Base-by-base conservation (phyloP, 148 eudicot genomes). In the Talinum fruticosum region DNA sequence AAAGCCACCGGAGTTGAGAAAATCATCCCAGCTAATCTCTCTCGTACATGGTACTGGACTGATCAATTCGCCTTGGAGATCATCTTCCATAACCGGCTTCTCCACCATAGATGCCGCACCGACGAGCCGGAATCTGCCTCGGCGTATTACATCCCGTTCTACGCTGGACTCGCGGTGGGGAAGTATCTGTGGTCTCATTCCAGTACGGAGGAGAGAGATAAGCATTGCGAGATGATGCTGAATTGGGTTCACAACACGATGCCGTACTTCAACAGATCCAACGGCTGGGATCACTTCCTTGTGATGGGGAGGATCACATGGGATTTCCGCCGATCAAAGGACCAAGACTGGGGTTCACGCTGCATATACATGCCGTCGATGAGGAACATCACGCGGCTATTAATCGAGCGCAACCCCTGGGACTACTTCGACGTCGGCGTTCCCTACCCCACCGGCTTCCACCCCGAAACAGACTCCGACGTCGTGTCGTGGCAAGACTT, bases 361-460 rank as follows among this genome's bases (percentile, higher is more conserved):
- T 86, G 89, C 23, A 76, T 93, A 19, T 84, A 89, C 80, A 75
- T 84, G 86, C 90, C 89, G 2, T 78, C 71, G 24, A 91, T 93
- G 94, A 77, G 81, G 59, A 82, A 87, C 59, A 85, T 87, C 66
- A 89, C 88, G 0, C 85, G 92, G 26, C 67, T 94, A 23, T 79
- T 83, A 5, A 79, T 92, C 0, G 94, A 92, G 81, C 81, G 90
- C 8, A 83, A 86, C 41, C 87, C 90, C 1, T 75, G 82, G 76
- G 91, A 90, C 72, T 73, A 85, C 35, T 69, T 83, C 38, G 97
- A 90, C 26, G 75, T 94, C 57, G 85, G 82, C 51, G 59, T 82
- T 0, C 98, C 98, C 44, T 94, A 94, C 81, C 98, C 98, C 41
- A 90, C 94, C 18, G 93, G 90, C 66, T 94, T 94, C 84, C 98